phyloP scores from a whole-genome alignment of 2,329 filamentous ascomycete species.

The Emmonsiellopsis sp. region DNA sequence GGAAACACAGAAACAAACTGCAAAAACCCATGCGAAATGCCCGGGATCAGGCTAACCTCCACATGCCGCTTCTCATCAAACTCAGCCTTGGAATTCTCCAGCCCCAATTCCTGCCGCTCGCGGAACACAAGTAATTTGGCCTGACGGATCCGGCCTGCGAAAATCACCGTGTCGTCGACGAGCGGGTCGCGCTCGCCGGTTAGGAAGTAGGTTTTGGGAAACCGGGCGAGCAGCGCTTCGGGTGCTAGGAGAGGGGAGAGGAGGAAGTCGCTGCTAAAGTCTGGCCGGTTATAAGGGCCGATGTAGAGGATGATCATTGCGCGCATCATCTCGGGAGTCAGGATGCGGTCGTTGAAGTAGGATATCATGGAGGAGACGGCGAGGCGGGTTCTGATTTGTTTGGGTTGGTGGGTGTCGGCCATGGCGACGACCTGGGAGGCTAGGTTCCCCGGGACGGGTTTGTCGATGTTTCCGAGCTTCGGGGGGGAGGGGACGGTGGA shows the following conservation, averaged over 20 bases:
- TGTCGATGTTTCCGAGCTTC: slow-evolving; percentile 16
- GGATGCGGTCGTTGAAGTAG: slow-evolving; percentile 90
- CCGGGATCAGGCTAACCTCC: slow-evolving; percentile 76
- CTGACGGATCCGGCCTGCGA: slow-evolving; percentile 77
- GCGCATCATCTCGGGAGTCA: slow-evolving; percentile 97
- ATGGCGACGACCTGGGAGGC: slow-evolving; percentile 28
- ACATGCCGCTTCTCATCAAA: slow-evolving; percentile 68
- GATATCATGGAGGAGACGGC: slow-evolving; percentile 96
- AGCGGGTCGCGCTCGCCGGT: slow-evolving; percentile 92
- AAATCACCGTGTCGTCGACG: slow-evolving; percentile 94
- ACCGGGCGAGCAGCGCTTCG: slow-evolving; percentile 70
- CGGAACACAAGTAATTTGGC: slow-evolving; percentile 56
- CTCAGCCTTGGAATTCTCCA: slow-evolving; percentile 43
- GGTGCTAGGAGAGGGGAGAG: slow-evolving; percentile 85
- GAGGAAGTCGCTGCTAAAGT: slow-evolving; percentile 85
- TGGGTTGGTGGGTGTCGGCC: slow-evolving; percentile 30
- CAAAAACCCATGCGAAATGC: slow-evolving; percentile 86
- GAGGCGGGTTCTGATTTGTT: slow-evolving; percentile 66
- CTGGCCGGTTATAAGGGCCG: slow-evolving; percentile 82
- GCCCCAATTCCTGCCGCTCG: slow-evolving; percentile 48
- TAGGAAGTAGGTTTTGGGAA: slow-evolving; percentile 88
- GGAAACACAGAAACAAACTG: slow-evolving; percentile 85
- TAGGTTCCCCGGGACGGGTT: slow-evolving; percentile 23
- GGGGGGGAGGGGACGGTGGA: slow-evolving; percentile 14
- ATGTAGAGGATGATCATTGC: slow-evolving; percentile 98